These are phyloP conservation scores for Pistacia vera DNA, from an alignment of 345 rosid genomes.

Conservation along the genomic window DNA sequence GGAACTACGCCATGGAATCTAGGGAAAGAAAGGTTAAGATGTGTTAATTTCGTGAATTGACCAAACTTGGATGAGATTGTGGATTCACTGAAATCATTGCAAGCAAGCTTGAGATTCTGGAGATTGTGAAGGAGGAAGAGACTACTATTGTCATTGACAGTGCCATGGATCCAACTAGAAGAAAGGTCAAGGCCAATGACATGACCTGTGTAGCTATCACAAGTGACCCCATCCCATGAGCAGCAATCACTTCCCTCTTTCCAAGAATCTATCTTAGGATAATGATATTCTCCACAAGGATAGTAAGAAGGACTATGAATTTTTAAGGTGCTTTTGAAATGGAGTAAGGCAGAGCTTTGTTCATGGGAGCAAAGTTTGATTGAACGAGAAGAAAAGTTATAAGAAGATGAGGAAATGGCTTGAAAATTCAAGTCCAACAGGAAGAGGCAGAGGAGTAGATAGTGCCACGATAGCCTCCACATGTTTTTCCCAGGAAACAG, in stretches of 20 bases:
- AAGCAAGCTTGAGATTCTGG: conserved; percentile 27
- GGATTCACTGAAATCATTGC: conserved; percentile 18
- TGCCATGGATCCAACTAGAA: conserved; percentile 7
- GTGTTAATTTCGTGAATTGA: conserved; percentile 3
- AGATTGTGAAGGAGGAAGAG: conserved; percentile 29
- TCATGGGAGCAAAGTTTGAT: not conserved
- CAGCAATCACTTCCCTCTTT: conserved; percentile 30
- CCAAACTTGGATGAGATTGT: conserved; percentile 4
- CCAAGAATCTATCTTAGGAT: conserved; percentile 21
- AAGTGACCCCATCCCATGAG: conserved; percentile 35
- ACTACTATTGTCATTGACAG: conserved; percentile 14
- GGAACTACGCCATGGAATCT: conserved; percentile 7
- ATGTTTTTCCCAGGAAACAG: too few relatives aligned
- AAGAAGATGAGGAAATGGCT: too few relatives aligned
- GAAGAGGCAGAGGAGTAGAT: too few relatives aligned
- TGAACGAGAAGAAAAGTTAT: too few relatives aligned
- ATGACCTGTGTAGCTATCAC: conserved; percentile 20
- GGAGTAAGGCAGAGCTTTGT: conserved; percentile 17
- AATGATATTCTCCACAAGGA: not conserved
- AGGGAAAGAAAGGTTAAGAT: conserved; percentile 13
- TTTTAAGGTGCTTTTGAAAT: conserved; percentile 9
- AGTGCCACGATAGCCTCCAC: too few relatives aligned
- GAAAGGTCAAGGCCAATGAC: conserved; percentile 27
- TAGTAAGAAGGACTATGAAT: not conserved
- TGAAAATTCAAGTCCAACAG: too few relatives aligned